Evolutionary conservation across 2,329 filamentous ascomycete genomes (phyloP), one percentile per base, ranked within the genome.

Genomic region (Aspergillus japonicus): DNA sequence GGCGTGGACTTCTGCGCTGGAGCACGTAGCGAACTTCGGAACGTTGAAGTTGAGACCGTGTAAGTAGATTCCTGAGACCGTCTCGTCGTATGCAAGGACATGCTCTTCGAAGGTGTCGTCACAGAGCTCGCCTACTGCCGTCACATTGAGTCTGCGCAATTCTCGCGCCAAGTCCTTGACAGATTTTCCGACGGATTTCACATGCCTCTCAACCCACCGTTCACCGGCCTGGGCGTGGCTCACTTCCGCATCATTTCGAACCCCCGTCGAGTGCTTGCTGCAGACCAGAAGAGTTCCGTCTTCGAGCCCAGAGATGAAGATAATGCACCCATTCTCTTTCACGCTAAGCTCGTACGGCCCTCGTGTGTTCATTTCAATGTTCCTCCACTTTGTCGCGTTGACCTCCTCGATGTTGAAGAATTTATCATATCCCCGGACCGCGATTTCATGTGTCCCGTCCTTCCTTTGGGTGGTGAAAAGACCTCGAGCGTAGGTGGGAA

Each of bases 261-360:
- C 81, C 6, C 95, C 95, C 0, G 93, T 98, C 0, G 95, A 98
- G 75, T 99, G 95, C 73, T 99, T 99, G 82, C 94, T 98, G 84
- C 94, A 98, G n/a, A 99, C 93, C 7, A 99, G 81, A 10, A 99
- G 81, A 1, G 91, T 92, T 39, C 87, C 93, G 69, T 97, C 93
- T 69, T 96, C 91, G 23, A 99, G 82, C 14, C 93, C 95, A 16
- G 92, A 89, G 49, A 99, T 87, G 80, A 99, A 99, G 67, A 99
- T 97, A 76, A 99, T 99, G 76, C 95, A 99, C n/a, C 95, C 95
- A 70, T 99, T 99, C 77, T 99, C 95, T 79, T 99, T 99, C 55
- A 98, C 86, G 59, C 92, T 98, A 58, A 99, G 80, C 77, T 99
- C 95, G 69, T 98, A 99, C 0, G 95, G 95, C 0, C 92, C 92